Percentiles rank a stretch among this genome's conserved stretches.
phyloP scores from a whole-genome alignment of 1,284 basidiomycete genomes.

The Gomphus bonarii region DNA sequence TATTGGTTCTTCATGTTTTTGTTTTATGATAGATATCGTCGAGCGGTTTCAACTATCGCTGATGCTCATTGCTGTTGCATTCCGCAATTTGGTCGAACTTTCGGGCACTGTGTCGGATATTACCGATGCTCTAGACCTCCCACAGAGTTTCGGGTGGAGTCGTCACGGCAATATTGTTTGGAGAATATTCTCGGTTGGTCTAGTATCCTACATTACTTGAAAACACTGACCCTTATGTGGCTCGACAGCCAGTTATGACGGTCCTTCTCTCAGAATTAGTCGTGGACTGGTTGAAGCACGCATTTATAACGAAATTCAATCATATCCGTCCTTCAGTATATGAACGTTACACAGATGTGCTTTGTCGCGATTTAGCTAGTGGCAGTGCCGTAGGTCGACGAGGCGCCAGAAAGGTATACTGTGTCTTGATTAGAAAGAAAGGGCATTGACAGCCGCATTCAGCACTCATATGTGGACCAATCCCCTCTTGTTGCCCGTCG shows the following conservation, averaged over 20 bases:
- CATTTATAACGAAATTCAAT: constrained; percentile 98
- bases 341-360: constrained; percentile 90
- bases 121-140: constrained; percentile 58
- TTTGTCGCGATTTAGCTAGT: constrained; percentile 88
- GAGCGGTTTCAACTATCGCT: constrained; percentile 91
- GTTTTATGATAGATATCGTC: constrained; percentile 72
- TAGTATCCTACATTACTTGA: neutral
- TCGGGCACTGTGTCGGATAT: constrained; percentile 81
- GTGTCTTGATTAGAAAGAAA: neutral
- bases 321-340: constrained; percentile 94
- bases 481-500: constrained; percentile 90
- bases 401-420: constrained; percentile 60
- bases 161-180: constrained; percentile 65
- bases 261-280: constrained; percentile 89
- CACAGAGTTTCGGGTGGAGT: constrained; percentile 81
- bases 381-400: constrained; percentile 63
- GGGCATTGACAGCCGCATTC: constrained; percentile 3
- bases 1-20: constrained; percentile 1
- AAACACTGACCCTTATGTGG: neutral
- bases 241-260: constrained; percentile 72
- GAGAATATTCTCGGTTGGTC: constrained; percentile 82
- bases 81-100: constrained; percentile 93
- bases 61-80: constrained; percentile 88
- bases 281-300: constrained; percentile 99
- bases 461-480: constrained; percentile 91